Percentiles rank a stretch among this genome's conserved stretches.
Conservation (phyloP, 495 filamentous ascomycete genomes). For the Hapsidospora chrysogenum region DNA sequence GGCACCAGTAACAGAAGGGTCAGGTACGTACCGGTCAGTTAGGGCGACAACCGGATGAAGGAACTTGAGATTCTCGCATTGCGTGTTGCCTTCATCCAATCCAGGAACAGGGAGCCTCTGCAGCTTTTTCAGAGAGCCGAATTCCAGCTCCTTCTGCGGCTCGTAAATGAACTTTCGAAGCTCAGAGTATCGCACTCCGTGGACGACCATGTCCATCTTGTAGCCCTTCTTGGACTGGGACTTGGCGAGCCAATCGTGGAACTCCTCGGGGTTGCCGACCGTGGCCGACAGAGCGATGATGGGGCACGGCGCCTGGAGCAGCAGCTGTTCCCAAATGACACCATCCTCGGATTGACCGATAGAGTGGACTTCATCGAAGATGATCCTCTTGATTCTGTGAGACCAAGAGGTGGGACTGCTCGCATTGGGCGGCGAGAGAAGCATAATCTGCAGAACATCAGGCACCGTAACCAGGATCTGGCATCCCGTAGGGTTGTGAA, state of each 20-base stretch:
- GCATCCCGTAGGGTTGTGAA: conserved; percentile 54
- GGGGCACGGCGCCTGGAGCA: conserved; percentile 56
- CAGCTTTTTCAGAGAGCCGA: conserved; percentile 30
- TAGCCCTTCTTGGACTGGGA: conserved; percentile 35
- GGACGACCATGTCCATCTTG: conserved; percentile 46
- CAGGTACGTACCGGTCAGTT: conserved; percentile 25
- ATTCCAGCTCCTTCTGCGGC: conserved; percentile 31
- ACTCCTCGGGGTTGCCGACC: conserved; percentile 57
- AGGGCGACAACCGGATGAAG: conserved; percentile 55
- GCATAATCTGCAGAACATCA: conserved; percentile 64
- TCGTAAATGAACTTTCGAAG: conserved; percentile 51
- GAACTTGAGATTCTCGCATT: conserved; percentile 35
- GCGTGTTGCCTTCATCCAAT: conserved; percentile 28
- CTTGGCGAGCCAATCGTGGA: conserved; percentile 45
- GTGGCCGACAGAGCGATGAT: conserved; percentile 72
- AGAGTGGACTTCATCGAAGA: conserved; percentile 74
- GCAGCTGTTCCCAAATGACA: conserved; percentile 64
- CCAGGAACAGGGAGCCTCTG: conserved; percentile 16
- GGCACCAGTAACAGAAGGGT: neutral
- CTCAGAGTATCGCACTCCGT: conserved; percentile 54
- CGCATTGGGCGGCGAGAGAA: conserved; percentile 50
- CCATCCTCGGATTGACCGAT: conserved; percentile 67
- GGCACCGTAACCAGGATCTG: conserved; percentile 66
- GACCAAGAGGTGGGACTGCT: conserved; percentile 38
- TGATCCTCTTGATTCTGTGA: conserved; percentile 48